Base-by-base conservation (phyloP, 768 basidiomycete species). In the Pisolithus microcarpus region DNA sequence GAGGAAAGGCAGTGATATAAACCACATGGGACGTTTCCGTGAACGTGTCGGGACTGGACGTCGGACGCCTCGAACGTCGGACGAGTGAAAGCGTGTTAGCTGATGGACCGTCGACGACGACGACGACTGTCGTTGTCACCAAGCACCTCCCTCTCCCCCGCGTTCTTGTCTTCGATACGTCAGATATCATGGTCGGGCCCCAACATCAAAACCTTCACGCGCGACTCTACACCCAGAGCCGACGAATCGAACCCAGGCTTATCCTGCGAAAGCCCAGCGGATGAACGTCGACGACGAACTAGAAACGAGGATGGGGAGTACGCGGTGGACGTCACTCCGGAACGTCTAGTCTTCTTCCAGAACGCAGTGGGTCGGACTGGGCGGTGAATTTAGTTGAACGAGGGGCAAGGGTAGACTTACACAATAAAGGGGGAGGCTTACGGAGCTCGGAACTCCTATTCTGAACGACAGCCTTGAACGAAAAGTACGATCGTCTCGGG, bases 351-450 rank as follows among this genome's bases (percentile, higher is more conserved):
- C 56, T 80, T 82, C 30, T 85, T 75, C 87, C 87, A 90, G 63
- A 90, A 88, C 0, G 87, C 85, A 7, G 80, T 85, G 0, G 87
- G 87, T n/a, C 87, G 84, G 34, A 87, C 87, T 89, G 54, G 26
- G 43, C 49, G 16, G 38, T 53, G 43, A 51, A 42, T 16, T n/a
- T n/a, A n/a, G n/a, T n/a, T n/a, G n/a, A n/a, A n/a, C n/a, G 48
- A 39, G 8, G 47, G 36, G 19, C n/a, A 13, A 5, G 16, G 16
- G 11, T 39, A 30, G 37, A 75, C 84, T 70, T 62, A 86, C 84
- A 74, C 43, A 86, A 70, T 43, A 81, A 80, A 15, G 84, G 84
- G 49, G 81, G 76, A 46, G 84, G 84, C 5, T 72, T 77, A 31
- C 78, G 63, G 26, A 80, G 72, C 53, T 81, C 77, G 10, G 75